Base-by-base conservation (phyloP, 2,329 filamentous ascomycete species). In the Moelleriella libera region DNA sequence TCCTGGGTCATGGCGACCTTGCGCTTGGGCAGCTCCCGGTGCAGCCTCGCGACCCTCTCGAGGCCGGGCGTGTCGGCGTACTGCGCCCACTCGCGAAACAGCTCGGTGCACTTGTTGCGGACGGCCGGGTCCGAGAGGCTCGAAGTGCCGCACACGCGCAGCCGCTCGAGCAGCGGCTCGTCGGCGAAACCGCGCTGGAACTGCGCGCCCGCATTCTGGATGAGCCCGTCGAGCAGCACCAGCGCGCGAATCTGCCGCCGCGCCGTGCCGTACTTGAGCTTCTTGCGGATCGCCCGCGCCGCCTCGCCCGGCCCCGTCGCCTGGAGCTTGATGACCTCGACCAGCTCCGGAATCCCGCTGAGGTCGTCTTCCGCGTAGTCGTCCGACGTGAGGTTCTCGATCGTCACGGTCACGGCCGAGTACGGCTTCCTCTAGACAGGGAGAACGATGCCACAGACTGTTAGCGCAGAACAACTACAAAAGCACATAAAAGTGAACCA, bases 211-310 rank as follows among this genome's bases (percentile, higher is more conserved):
- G 88, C 89, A 68, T 98, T 98, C 60, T 96, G 87, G 51, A 98
- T 92, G 40, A 98, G 74, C 41, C 86, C 89, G 62, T 98, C 92
- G 2, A 98, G 76, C 45, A 98, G 82, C 9, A 85, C 83, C 28
- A 98, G 76, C 37, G 92, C 85, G 50, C 92, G 80, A 34, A 97
- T 74, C 65, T 98, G 92, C 45, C 88, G 83, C 64, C 97, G 90
- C n/a, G 86, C 75, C 58, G 81, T 94, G 57, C 92, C 92, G 66
- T 98, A 97, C 70, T 98, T 98, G 75, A 98, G 78, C 71, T 97
- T 97, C 77, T 98, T 98, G 51, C 92, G 81, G 57, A 98, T 78
- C 44, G 92, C 89, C 60, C 92, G 80, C 47, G 90, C 88, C 50
- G 89, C 89, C 70, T 98, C 92, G 10, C 80, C 77, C 2, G 92